phyloP scores from a whole-genome alignment of 1,284 basidiomycete genomes.

The Ustilago shanxiensis region DNA sequence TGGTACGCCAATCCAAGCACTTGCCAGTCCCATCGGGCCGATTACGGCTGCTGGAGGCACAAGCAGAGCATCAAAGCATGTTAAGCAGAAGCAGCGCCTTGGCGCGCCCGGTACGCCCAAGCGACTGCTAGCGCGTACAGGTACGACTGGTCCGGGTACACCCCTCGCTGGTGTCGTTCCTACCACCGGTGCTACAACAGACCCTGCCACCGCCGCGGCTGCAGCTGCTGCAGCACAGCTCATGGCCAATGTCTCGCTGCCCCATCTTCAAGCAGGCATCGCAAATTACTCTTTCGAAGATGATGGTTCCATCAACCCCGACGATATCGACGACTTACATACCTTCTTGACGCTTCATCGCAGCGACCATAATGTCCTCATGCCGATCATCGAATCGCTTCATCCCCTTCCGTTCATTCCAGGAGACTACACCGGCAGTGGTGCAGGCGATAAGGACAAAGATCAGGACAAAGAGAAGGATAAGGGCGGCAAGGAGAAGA shows the following conservation, averaged over 20 bases:
- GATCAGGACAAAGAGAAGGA: constrained; percentile 24
- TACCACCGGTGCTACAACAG: constrained; percentile 11
- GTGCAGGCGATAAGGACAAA: constrained; percentile 26
- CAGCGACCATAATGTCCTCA: constrained; percentile 29
- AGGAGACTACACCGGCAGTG: constrained; percentile 26
- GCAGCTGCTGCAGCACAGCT: constrained; percentile 36
- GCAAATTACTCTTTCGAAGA: constrained; percentile 44
- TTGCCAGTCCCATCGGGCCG: constrained; percentile 37
- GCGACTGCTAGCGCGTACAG: constrained; percentile 26
- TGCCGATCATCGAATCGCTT: constrained; percentile 58
- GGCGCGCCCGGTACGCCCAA: constrained; percentile 47
- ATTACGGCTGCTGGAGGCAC: constrained; percentile 7
- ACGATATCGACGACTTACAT: constrained; percentile 51
- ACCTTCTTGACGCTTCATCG: constrained; percentile 50
- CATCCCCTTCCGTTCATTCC: constrained; percentile 47
- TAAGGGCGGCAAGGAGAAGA: constrained; percentile 25
- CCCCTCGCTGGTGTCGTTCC: constrained; percentile 12
- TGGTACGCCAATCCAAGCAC: constrained; percentile 32
- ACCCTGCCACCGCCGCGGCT: constrained; percentile 1
- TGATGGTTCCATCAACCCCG: constrained; percentile 57
- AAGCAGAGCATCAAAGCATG: constrained; percentile 32
- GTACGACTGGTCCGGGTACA: constrained; percentile 26
- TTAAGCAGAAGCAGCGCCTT: constrained; percentile 44
- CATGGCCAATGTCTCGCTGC: constrained; percentile 31
- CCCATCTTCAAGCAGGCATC: constrained; percentile 21